Evolutionary conservation across 2,329 filamentous ascomycete genomes (phyloP).

Genomic region (Sclerotinia glacialis): DNA sequence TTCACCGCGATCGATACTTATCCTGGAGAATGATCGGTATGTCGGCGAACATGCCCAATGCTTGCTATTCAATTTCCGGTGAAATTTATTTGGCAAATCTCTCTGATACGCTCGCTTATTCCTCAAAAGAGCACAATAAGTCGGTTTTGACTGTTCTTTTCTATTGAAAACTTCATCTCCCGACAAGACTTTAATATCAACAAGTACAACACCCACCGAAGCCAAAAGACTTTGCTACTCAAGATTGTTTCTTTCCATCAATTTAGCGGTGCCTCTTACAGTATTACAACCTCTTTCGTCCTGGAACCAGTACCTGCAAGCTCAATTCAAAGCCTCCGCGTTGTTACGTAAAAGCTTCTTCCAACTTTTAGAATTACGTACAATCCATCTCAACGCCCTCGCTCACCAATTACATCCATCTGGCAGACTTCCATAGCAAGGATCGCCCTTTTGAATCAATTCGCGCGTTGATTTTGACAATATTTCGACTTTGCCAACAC

Average conservation of each 20-base stretch:
- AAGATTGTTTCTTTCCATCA: background rate
- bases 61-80: background rate
- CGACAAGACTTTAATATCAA: background rate
- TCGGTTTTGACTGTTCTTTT: background rate
- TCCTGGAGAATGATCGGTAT: background rate
- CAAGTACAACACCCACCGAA: background rate
- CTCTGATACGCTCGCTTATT: constrained; percentile 11
- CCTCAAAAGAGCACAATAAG: background rate
- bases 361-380: background rate
- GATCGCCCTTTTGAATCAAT: background rate
- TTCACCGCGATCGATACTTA: background rate
- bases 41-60: background rate
- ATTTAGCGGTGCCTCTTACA: background rate
- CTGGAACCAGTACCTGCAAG: background rate
- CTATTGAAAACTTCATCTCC: background rate
- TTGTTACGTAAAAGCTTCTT: background rate
- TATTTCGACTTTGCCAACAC: background rate
- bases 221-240: background rate
- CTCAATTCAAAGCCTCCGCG: background rate
- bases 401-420: too few relatives aligned
- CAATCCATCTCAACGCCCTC: background rate
- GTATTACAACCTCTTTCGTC: background rate
- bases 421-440: background rate
- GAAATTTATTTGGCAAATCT: background rate
- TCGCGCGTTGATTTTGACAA: background rate